phyloP scores from a whole-genome alignment of 176 grass and related monocot species.

The Chrysopogon serrulatus region DNA sequence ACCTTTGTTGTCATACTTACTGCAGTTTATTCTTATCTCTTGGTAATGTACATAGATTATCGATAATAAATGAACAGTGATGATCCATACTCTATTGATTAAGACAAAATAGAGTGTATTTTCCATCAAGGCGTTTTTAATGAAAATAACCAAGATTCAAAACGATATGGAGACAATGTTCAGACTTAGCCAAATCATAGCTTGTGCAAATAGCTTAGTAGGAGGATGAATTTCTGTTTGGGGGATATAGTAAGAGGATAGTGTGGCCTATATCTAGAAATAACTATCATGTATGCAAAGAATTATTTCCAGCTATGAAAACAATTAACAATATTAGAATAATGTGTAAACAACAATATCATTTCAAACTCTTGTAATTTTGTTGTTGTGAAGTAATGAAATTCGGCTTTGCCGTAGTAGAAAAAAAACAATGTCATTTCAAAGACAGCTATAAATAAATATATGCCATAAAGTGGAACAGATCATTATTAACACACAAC shows the following conservation, averaged over 20 bases:
- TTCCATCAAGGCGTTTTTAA: background rate
- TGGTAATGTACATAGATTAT: background rate
- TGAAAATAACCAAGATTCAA: background rate
- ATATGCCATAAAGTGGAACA: slow-evolving; percentile 1
- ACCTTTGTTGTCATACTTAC: background rate
- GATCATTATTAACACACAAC: background rate
- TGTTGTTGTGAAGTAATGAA: too few species aligned
- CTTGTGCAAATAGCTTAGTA: background rate
- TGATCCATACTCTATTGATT: background rate
- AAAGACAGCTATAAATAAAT: background rate
- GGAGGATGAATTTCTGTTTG: too few species aligned
- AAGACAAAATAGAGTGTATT: background rate
- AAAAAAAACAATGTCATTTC: background rate
- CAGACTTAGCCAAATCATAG: slow-evolving; percentile 9
- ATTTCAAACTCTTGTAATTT: too few species aligned
- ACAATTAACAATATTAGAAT: background rate
- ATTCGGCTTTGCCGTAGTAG: too few species aligned
- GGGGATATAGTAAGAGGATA: too few species aligned
- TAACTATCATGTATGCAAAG: background rate
- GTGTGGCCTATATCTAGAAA: background rate
- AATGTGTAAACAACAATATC: background rate
- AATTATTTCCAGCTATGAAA: background rate
- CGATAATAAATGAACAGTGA: background rate
- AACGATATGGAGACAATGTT: background rate
- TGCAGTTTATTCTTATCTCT: background rate